Evolutionary conservation across 257 asterid species (phyloP), one percentile per base, ranked within the genome.

Genomic region (Nicotiana attenuata): DNA sequence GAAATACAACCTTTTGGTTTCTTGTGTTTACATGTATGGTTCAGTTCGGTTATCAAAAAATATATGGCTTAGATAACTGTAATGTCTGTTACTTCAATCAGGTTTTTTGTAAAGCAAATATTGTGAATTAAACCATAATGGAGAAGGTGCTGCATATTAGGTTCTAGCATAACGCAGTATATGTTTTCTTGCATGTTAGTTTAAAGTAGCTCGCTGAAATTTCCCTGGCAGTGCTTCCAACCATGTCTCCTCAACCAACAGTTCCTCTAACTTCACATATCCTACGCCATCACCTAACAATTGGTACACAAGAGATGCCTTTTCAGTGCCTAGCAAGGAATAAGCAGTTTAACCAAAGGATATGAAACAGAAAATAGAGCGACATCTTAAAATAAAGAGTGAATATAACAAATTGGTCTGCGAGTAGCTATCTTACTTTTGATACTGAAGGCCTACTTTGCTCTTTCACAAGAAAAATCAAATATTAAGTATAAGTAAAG

Each of bases 231-330:
- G 82, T 82, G 89, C 92, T 78, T 91, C 88, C 61, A 81, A 83
- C 99, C 99, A 96, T 22, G 97, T 88, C 84, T 88, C 90, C 87
- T 93, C 99, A 79, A 92, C 95, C 84, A 95, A 87, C 81, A 93
- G 90, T 85, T 92, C 98, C 87, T 88, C 89, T 90, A 95, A 87
- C 83, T 90, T 90, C 82, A 90, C 94, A 71, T 81, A 82, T 29
- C 86, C 85, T 68, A n/a, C 69, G 59, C 92, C 91, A 85, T 85
- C 84, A 65, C 86, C 87, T 83, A 66, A 19, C 29, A 15, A 22
- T 71, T 22, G 35, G 60, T 71, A 45, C 22, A 52, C 33, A 56
- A 41, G 67, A 19, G 45, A 53, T 73, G 20, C 7, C 19, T 0
- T 73, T 47, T 73, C 79, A 71, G 60, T 71, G 60, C 60, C 20